Base-by-base conservation (phyloP, 352 stramenopile genomes). In the Elongisporangium prolatum region DNA sequence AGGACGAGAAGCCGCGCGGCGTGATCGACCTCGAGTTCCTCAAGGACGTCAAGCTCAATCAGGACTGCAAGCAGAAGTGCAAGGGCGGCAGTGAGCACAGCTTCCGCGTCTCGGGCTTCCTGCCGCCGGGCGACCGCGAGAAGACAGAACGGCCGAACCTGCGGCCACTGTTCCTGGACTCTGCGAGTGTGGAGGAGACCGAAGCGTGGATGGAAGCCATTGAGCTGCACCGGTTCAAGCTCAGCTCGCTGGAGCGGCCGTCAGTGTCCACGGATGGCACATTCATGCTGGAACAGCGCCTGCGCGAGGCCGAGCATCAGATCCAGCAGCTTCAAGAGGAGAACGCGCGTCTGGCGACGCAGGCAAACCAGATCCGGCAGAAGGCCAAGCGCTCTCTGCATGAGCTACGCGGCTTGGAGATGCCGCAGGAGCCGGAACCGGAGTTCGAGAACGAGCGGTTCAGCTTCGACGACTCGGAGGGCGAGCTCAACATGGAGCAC, bases 21-120 rank as follows among this genome's bases (percentile, higher is more conserved):
- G 75, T 93, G 18, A 84, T 95, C 50, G 85, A 95, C 57, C 59
- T 92, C 34, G 81, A 91, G 71, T 95, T 88, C 55, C 60, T 93
- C 21, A 73, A 69, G 28, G 80, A 94, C 61, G 64, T 94, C 50
- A 84, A 84, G 22, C 81, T 73, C 67, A 91, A 93, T 58, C 63
- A 67, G 50, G 80, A 93, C 48, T 93, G 84, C 47, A 57, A 89
- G 49, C 80, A 93, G 62, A 80, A 81, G n/a, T 76, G 74, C 22
- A 72, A 91, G 1, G 80, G 80, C 0, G 84, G 70, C 48, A 75
- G 78, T 22, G 66, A 84, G 54, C 65, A 84, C 53, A 86, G 77
- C 49, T 91, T 93, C 57, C 84, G 84, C 52, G 68, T 93, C 25
- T 81, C 81, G 14, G 84, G 81, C 14, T 80, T 88, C 48, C 57